phyloP scores from a whole-genome alignment of 331 rosid genomes.

The Acacia pycnantha region DNA sequence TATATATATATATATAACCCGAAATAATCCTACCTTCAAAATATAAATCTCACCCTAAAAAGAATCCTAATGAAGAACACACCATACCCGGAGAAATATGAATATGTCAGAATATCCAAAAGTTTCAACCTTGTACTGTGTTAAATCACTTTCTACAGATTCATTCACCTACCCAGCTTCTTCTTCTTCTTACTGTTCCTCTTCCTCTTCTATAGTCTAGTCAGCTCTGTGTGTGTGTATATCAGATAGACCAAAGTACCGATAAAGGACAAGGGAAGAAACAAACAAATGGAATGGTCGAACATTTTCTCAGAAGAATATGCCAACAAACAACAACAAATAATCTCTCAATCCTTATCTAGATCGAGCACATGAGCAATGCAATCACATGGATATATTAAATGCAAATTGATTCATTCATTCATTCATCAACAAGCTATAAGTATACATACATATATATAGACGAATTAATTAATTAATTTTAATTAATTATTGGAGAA shows the following conservation, averaged over 20 bases:
- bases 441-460: neutral
- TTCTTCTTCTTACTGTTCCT: neutral
- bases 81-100: neutral
- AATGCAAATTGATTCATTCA: neutral
- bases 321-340: neutral
- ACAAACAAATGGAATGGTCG: neutral
- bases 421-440: neutral
- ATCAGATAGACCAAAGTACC: constrained; percentile 1
- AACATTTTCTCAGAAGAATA: neutral
- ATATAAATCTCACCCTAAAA: neutral
- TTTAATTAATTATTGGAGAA: neutral
- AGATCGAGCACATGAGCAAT: neutral
- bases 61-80: neutral
- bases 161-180: constrained; percentile 12
- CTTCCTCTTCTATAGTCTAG: neutral
- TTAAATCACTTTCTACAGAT: constrained; percentile 21
- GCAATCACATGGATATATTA: neutral
- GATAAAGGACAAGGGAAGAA: constrained; percentile 24
- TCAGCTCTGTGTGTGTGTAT: neutral
- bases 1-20: neutral
- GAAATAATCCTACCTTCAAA: constrained; percentile 10
- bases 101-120: neutral
- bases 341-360: constrained; percentile 26
- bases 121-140: neutral
- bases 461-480: neutral